Evolutionary conservation across 495 filamentous ascomycete genomes (phyloP).

Genomic region (Thozetella sp.): DNA sequence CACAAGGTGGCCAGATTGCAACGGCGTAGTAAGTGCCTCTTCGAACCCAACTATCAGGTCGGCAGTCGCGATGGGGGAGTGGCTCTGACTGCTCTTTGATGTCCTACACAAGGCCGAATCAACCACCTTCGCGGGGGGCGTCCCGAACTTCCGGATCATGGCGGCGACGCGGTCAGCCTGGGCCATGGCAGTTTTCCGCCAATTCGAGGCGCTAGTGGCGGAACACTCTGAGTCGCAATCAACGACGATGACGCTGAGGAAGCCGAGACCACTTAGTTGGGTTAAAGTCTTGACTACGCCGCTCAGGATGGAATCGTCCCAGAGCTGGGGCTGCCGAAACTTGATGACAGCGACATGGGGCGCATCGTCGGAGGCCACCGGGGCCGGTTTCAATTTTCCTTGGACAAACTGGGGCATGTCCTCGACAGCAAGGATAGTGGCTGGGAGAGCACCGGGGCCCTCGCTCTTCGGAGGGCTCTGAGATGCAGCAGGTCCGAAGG

Average conservation of each 20-base stretch:
- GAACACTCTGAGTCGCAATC: constrained; percentile 57
- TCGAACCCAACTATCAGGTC: constrained; percentile 42
- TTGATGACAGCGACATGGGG: constrained; percentile 88
- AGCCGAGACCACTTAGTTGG: constrained; percentile 78
- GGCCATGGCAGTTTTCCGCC: constrained; percentile 48
- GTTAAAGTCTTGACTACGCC: constrained; percentile 83
- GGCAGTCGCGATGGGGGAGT: constrained; percentile 17
- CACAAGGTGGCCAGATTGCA: constrained; percentile 77
- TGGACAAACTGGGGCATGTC: constrained; percentile 36
- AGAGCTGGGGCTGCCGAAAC: constrained; percentile 68
- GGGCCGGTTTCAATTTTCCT: constrained; percentile 22
- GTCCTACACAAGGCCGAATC: constrained; percentile 59
- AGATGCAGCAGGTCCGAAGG: constrained; percentile 55
- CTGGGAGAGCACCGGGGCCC: constrained; percentile 23
- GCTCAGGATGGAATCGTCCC: constrained; percentile 66
- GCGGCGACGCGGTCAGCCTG: constrained; percentile 76
- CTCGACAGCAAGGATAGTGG: constrained; percentile 33
- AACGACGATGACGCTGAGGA: constrained; percentile 79
- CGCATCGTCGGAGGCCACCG: constrained; percentile 39
- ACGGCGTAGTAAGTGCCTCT: constrained; percentile 64
- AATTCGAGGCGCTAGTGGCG: background rate
- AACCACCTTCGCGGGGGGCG: constrained; percentile 66
- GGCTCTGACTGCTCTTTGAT: constrained; percentile 20
- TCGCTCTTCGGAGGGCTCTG: constrained; percentile 1
- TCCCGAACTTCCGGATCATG: constrained; percentile 69